Percentiles rank a stretch among this genome's conserved stretches.
Evolutionary conservation across 2,329 filamentous ascomycete genomes (phyloP).

Genomic region (Aspergillus pseudoterreus): DNA sequence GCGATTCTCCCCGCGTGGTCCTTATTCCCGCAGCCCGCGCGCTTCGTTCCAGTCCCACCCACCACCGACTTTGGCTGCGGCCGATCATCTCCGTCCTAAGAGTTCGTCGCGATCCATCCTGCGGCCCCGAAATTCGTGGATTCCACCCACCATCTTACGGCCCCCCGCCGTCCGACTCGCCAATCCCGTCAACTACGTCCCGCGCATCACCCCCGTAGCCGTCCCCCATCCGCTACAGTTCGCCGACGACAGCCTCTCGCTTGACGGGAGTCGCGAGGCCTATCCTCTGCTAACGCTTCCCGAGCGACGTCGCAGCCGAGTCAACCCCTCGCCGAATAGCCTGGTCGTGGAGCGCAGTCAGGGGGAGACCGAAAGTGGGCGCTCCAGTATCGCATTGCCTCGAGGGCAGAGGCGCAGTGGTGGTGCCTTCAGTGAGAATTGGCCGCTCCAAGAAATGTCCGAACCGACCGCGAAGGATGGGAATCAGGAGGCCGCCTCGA

Average conservation of each 20-base stretch:
- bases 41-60: conserved; percentile 13
- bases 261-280: conserved; percentile 43
- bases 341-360: conserved; percentile 47
- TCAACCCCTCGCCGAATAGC: conserved; percentile 46
- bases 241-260: conserved; percentile 33
- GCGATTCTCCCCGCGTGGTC: conserved; percentile 10
- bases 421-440: conserved; percentile 20
- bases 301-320: conserved; percentile 53
- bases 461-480: conserved; percentile 24
- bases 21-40: conserved; percentile 11
- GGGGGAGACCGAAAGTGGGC: conserved; percentile 44
- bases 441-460: conserved; percentile 22
- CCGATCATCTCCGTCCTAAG: conserved; percentile 10
- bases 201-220: conserved; percentile 49
- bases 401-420: conserved; percentile 37
- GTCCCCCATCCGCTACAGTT: conserved; percentile 31
- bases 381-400: conserved; percentile 53
- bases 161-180: conserved; percentile 52
- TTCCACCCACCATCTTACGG: conserved; percentile 21
- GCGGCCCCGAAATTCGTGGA: conserved; percentile 14
- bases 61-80: conserved; percentile 8
- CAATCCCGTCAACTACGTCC: conserved; percentile 61
- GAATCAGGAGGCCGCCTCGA: conserved; percentile 21
- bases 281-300: conserved; percentile 56
- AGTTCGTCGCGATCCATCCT: conserved; percentile 9